These are phyloP conservation scores for Malus orientalis DNA, from an alignment of 306 rosid genomes.

Conservation along the genomic window DNA sequence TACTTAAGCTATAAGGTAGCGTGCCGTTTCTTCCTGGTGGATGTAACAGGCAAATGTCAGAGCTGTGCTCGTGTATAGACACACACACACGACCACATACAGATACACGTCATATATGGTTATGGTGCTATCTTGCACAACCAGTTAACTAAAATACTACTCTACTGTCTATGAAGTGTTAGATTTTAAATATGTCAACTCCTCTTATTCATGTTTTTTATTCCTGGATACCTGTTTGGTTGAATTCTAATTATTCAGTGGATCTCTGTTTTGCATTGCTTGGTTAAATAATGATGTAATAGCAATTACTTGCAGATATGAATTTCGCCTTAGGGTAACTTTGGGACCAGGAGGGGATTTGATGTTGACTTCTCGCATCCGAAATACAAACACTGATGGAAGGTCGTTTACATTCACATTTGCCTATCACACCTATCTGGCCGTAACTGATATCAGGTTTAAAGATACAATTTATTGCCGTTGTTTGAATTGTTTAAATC, in stretches of 20 bases:
- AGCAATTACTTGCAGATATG: slow-evolving; percentile 37
- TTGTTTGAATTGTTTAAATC: background rate
- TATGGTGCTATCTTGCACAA: background rate
- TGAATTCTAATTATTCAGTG: background rate
- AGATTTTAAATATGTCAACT: background rate
- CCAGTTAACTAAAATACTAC: background rate
- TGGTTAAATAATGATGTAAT: background rate
- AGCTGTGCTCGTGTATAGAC: background rate
- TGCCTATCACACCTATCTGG: slow-evolving; percentile 59
- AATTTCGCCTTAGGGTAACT: slow-evolving; percentile 60
- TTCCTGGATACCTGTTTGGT: background rate
- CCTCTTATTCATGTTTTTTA: too few relatives aligned
- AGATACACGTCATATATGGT: background rate
- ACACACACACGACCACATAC: background rate
- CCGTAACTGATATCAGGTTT: slow-evolving; percentile 62
- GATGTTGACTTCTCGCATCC: slow-evolving; percentile 64
- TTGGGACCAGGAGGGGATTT: slow-evolving; percentile 65
- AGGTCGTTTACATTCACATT: slow-evolving; percentile 64
- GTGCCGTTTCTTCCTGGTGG: background rate
- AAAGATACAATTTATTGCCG: background rate
- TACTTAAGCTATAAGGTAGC: background rate
- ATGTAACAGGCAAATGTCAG: background rate
- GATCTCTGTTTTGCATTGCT: background rate
- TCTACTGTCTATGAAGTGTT: background rate
- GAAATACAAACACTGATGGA: slow-evolving; percentile 68